Conservation (phyloP, 2,329 filamentous ascomycete species). For the Beauveria sp. region DNA sequence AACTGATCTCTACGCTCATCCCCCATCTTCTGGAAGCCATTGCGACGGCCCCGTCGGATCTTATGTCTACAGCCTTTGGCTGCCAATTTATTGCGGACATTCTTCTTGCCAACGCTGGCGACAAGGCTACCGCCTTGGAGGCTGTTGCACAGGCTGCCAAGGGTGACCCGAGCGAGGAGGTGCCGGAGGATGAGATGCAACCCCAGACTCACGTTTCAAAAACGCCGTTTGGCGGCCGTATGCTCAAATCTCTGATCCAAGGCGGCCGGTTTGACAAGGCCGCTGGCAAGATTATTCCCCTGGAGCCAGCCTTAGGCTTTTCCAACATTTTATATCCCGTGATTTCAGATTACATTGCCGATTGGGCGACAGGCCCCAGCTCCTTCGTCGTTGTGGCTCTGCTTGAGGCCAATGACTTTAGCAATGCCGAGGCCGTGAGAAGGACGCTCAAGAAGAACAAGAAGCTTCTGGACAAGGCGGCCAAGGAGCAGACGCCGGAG, state of each 20-base stretch:
- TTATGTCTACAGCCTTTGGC: constrained; percentile 71
- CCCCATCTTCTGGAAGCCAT: constrained; percentile 70
- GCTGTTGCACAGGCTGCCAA: constrained; percentile 59
- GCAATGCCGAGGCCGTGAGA: constrained; percentile 56
- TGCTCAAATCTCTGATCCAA: constrained; percentile 86
- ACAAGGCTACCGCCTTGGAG: constrained; percentile 66
- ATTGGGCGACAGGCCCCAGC: constrained; percentile 81
- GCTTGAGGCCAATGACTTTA: constrained; percentile 67
- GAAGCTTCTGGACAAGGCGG: constrained; percentile 61
- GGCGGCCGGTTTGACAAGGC: constrained; percentile 79
- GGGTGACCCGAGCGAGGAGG: constrained; percentile 41
- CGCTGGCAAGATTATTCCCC: constrained; percentile 60
- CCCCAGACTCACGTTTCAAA: constrained; percentile 49
- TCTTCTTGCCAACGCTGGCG: constrained; percentile 65
- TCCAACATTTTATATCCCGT: constrained; percentile 72
- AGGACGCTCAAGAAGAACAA: constrained; percentile 66
- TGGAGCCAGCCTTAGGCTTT: constrained; percentile 73
- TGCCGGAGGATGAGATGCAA: constrained; percentile 33
- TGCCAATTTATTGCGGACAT: constrained; percentile 81
- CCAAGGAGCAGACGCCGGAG: constrained; percentile 47
- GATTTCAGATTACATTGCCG: constrained; percentile 65
- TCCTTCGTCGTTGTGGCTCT: constrained; percentile 81
- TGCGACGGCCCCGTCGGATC: constrained; percentile 54
- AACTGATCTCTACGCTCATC: constrained; percentile 68
- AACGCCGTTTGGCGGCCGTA: constrained; percentile 60